Evolutionary conservation across 2,329 filamentous ascomycete genomes (phyloP), one percentile per base, ranked within the genome.

Genomic region (Akanthomyces lecanii): DNA sequence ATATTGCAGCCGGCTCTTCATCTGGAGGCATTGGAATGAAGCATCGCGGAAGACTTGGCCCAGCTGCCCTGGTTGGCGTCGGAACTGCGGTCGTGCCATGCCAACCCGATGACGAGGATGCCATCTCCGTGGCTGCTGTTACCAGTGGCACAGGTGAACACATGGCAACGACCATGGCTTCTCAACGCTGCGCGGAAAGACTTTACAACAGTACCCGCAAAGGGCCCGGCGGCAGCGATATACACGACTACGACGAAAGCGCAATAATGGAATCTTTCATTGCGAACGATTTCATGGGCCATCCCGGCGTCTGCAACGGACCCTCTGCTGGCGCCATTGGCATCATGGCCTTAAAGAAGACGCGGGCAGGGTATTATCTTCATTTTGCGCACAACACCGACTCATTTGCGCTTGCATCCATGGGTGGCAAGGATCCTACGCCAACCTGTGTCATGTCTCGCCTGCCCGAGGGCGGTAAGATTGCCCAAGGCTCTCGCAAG

Each of bases 11-110:
- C 4, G 95, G 90, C 18, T 97, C 95, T 1, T 99, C 95, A 2
- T 99, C 96, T 18, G 95, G 95, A 6, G 95, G 95, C 1, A 99
- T 99, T 72, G 94, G 95, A 33, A 97, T 99, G 94, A 99, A 99
- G 73, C 93, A 97, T 74, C 86, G 87, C 65, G 96, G 95, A 6
- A 89, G 95, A 42, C 85, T 97, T 66, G 96, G 95, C 0, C 95
- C 95, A 38, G 96, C 95, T 40, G 95, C 95, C 23, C 82, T 99
- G 18, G 91, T 98, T 16, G 94, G 95, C 8, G 86, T 98, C 60
- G 95, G 95, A 62, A 94, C 92, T 23, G 90, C 91, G 42, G 89
- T 99, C 33, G 85, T 97, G n/a, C 94, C 94, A 1, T 80, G 82
- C 30, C 86, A 92, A 65, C 79, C 84, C 2, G 82, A 85, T 36